Base-by-base conservation (phyloP, 352 stramenopile species). In the Globisporangium yorkense region DNA sequence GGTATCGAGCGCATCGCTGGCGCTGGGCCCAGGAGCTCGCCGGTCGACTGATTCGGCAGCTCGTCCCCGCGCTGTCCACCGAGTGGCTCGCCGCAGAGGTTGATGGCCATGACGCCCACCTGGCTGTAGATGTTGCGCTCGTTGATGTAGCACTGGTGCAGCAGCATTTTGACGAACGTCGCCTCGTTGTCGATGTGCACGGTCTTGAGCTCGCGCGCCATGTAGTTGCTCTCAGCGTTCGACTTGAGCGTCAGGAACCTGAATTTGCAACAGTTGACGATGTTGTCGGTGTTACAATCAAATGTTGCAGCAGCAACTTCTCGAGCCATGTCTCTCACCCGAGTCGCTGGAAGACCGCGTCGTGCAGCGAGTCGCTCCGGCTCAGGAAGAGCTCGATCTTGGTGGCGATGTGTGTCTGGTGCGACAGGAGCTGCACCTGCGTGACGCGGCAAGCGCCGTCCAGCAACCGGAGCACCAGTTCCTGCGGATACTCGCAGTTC, bases 401-500 rank as follows among this genome's bases (percentile, higher is more conserved):
- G 55, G 87, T 93, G 46, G 91, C 80, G 51, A 98, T 97, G 61
- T 97, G 89, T 20, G 71, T 92, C 74, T 98, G 82, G 55, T 98
- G 92, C 6, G 87, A 97, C 27, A 97, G 71, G 29, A 98, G 68
- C 56, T 98, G 89, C 48, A 95, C 74, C 70, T 96, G 87, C 15
- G 72, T 87, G 48, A 97, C 15, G 27, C 83, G 71, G 29, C 77
- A 79, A n/a, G 68, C 54, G 9, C 86, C 87, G 20, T 90, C 78
- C 4, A 61, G n/a, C 41, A 97, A 72, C 47, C 80, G 68, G 37
- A 98, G 71, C 27, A 95, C 83, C 20, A 98, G 61, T 67, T 98
- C 92, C 61, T 97, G 89, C n/a, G 92, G 92, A 60, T 96, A 98
- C 58, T 92, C 76, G 69, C 89, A 97, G 66, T 96, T 97, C 47